phyloP scores from a whole-genome alignment of 208 protist species.

The Porcisia hertigi region DNA sequence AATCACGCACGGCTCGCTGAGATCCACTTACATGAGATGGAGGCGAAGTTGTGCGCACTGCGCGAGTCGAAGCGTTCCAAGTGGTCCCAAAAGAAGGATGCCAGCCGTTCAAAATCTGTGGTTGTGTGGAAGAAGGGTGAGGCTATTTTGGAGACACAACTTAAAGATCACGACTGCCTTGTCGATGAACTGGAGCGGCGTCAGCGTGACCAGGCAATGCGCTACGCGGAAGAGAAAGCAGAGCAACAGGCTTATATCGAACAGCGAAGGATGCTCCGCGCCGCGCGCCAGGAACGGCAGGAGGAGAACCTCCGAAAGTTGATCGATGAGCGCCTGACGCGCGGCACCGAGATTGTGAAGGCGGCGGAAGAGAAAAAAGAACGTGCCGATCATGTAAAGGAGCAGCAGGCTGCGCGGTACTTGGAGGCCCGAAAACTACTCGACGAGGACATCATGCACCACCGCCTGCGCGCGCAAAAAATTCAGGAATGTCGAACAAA shows the following conservation, averaged over 20 bases:
- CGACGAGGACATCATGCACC: conserved; percentile 43
- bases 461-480: conserved; percentile 53
- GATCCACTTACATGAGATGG: conserved; percentile 43
- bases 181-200: conserved; percentile 58
- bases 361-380: conserved; percentile 54
- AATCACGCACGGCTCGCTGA: conserved; percentile 33
- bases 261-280: conserved; percentile 34
- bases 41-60: conserved; percentile 44
- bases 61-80: conserved; percentile 43
- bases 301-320: conserved; percentile 43
- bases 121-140: conserved; percentile 47
- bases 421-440: conserved; percentile 35
- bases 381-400: conserved; percentile 40
- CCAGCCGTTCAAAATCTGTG: conserved; percentile 42
- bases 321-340: conserved; percentile 56
- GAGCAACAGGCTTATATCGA: conserved; percentile 52
- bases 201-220: conserved; percentile 46
- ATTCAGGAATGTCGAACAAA: conserved; percentile 42
- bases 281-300: conserved; percentile 44
- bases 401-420: conserved; percentile 43
- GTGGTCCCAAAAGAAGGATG: conserved; percentile 38
- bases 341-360: conserved; percentile 60
- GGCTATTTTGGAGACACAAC: conserved; percentile 39
- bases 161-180: conserved; percentile 50
- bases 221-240: conserved; percentile 59